Evolutionary conservation across 345 rosid species (phyloP).

Genomic region (Hirschfeldia incana): DNA sequence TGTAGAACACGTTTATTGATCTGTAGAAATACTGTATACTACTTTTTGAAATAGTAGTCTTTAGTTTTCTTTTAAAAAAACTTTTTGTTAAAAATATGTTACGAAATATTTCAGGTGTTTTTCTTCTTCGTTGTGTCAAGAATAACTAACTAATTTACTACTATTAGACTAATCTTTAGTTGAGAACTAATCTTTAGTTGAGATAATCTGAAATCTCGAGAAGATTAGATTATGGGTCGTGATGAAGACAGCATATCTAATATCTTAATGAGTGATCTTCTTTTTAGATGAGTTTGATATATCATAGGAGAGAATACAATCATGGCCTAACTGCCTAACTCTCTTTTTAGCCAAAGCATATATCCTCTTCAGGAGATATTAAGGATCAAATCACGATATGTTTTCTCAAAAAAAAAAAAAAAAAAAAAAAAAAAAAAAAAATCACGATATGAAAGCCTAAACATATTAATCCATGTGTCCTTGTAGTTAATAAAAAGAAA

Average conservation of each 20-base stretch:
- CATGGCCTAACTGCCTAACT: constrained; percentile 34
- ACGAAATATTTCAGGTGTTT: not conserved
- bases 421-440: too few relatives aligned
- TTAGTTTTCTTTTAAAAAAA: not conserved
- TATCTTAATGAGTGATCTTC: not conserved
- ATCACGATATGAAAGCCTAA: not conserved
- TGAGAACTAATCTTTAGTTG: not conserved
- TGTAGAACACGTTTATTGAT: constrained; percentile 9
- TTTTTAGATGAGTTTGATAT: not conserved
- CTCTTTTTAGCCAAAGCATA: constrained; percentile 21
- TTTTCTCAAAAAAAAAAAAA: too few relatives aligned
- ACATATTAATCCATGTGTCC: constrained; percentile 2
- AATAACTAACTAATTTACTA: too few relatives aligned
- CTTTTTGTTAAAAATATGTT: not conserved
- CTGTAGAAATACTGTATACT: not conserved
- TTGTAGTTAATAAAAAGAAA: too few relatives aligned
- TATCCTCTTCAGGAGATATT: constrained; percentile 10
- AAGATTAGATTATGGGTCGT: constrained; percentile 16
- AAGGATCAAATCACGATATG: not conserved
- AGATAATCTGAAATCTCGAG: constrained; percentile 20
- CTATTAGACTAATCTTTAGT: too few relatives aligned
- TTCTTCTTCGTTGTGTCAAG: not conserved
- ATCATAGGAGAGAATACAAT: constrained; percentile 8
- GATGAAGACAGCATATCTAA: not conserved
- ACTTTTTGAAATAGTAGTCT: not conserved